A percentile compares a stretch with the other conserved stretches of the same genome.
Conservation (phyloP, 495 filamentous ascomycete species). For the Penicillium lividum region DNA sequence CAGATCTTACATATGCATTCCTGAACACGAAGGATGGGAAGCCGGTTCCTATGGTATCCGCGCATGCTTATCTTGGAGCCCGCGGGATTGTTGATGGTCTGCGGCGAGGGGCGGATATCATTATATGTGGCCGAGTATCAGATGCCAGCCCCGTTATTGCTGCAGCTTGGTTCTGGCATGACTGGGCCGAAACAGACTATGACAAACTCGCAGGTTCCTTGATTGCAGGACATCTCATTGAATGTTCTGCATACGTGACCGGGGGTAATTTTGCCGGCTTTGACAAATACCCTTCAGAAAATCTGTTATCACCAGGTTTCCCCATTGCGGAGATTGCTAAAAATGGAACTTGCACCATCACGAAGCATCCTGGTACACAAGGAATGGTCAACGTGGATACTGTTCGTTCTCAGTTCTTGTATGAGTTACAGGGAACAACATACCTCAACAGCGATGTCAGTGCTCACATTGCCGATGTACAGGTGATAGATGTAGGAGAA, state of each 20-base stretch:
- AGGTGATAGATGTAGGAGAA: constrained; percentile 32
- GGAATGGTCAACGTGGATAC: constrained; percentile 41
- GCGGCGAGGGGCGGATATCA: constrained; percentile 49
- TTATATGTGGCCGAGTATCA: constrained; percentile 54
- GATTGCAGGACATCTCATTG: constrained; percentile 53
- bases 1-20: constrained; percentile 27
- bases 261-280: constrained; percentile 57
- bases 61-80: constrained; percentile 47
- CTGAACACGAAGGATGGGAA: constrained; percentile 9
- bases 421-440: constrained; percentile 56
- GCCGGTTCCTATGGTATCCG: constrained; percentile 30
- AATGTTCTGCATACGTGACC: constrained; percentile 53
- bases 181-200: constrained; percentile 39
- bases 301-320: constrained; percentile 38
- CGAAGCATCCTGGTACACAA: constrained; percentile 25
- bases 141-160: constrained; percentile 53
- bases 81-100: constrained; percentile 47
- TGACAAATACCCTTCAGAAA: constrained; percentile 29
- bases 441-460: constrained; percentile 57
- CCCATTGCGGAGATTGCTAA: constrained; percentile 40
- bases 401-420: constrained; percentile 52
- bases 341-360: constrained; percentile 32
- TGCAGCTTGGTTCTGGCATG: constrained; percentile 49
- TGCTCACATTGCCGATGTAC: constrained; percentile 44
- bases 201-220: constrained; percentile 46